Evolutionary conservation across 2,329 filamentous ascomycete genomes (phyloP), one percentile per base, ranked within the genome.

Genomic region (Neopestalotiopsis sp.): DNA sequence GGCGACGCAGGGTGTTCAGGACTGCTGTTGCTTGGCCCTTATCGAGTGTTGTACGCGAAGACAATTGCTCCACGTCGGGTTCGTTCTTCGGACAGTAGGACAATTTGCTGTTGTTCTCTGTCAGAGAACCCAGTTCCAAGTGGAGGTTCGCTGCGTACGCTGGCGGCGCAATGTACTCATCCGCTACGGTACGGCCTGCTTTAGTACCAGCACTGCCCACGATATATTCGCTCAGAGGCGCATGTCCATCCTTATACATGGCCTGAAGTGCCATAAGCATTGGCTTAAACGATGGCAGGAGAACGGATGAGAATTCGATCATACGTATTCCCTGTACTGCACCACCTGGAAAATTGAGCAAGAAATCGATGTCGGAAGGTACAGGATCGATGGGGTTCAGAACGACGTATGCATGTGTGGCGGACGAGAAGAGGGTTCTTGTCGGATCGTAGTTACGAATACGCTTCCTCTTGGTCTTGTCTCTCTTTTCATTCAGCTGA

Each of bases 221-320:
- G 30, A 88, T 74, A 28, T 88, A 76, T 2, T 86, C 76, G 12
- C 80, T 73, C 65, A 89, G 88, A 1, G 88, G 87, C 1, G 89
- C 70, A 38, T 82, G 74, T 1, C 77, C 76, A 20, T 70, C 78
- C 12, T 72, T 72, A 12, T 81, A 82, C 80, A 90, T 88, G 1
- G 77, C 74, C 73, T 91, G 88, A 2, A 92, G 78, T 0, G 86
- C 86, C 58, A 81, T 76, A 0, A 92, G 80, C 0, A 86, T 90
- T 30, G 87, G 86, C 34, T 84, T 78, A 71, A 92, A 91, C 0
- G 89, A 84, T 0, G 86, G 83, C 2, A 90, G 78, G 1, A 92
- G 76, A 3, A 91, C 79, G 0, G 86, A 87, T 0, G 89, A 90
- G 68, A 92, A 91, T 71, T 92, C 90, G 1, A 91, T 81, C 0